These are phyloP conservation scores for Candida bentonensis DNA, from an alignment of 805 yeast genomes.

Conservation along the genomic window DNA sequence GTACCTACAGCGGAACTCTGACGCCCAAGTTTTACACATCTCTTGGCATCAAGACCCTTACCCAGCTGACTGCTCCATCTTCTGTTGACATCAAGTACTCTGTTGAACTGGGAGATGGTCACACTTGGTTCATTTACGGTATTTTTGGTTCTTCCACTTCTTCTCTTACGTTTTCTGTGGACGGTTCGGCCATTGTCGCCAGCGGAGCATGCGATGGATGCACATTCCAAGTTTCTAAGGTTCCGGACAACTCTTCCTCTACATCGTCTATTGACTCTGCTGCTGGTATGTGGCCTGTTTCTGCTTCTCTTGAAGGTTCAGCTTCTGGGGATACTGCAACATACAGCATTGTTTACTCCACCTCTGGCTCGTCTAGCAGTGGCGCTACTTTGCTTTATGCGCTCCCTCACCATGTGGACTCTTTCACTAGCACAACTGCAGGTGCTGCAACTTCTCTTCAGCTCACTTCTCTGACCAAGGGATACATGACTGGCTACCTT, in stretches of 20 bases:
- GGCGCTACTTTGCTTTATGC: slow-evolving; percentile 38
- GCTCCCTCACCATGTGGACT: slow-evolving; percentile 48
- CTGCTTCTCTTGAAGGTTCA: slow-evolving; percentile 34
- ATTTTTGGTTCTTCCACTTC: slow-evolving; percentile 24
- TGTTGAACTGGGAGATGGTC: slow-evolving; percentile 26
- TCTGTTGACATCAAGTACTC: slow-evolving; percentile 24
- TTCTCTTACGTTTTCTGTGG: slow-evolving; percentile 22
- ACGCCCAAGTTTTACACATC: slow-evolving; percentile 32
- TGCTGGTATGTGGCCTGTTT: slow-evolving; percentile 54
- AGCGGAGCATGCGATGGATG: slow-evolving; percentile 21
- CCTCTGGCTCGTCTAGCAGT: slow-evolving; percentile 34
- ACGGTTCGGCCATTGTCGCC: slow-evolving; percentile 25
- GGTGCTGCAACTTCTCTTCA: slow-evolving; percentile 16
- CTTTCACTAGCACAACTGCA: slow-evolving; percentile 25
- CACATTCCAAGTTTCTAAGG: slow-evolving; percentile 37
- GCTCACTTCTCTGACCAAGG: slow-evolving; percentile 36
- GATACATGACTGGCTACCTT: slow-evolving; percentile 25
- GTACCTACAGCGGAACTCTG: slow-evolving; percentile 35
- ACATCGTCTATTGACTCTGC: slow-evolving; percentile 40
- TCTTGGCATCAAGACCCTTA: slow-evolving; percentile 31
- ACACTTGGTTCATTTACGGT: slow-evolving; percentile 38
- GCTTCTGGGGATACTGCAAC: slow-evolving; percentile 29
- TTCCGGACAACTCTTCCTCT: slow-evolving; percentile 23
- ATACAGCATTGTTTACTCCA: slow-evolving; percentile 35
- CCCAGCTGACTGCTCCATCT: slow-evolving; percentile 21